These are phyloP conservation scores for Gnaphalium uliginosum DNA, from an alignment of 129 eudicot genomes.

Conservation along the genomic window DNA sequence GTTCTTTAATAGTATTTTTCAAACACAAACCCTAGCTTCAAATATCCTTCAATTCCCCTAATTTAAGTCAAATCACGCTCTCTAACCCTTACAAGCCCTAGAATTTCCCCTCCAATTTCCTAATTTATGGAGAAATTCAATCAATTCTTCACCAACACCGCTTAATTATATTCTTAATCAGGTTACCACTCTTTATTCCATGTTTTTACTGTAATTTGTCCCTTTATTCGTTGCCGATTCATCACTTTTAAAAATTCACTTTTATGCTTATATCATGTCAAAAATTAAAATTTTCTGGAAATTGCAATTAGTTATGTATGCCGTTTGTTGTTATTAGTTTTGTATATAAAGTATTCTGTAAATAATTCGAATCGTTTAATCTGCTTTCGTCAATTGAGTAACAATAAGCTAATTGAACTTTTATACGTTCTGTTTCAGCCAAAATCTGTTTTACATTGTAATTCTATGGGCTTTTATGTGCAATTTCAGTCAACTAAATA, in stretches of 20 bases:
- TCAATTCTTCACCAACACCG: conserved; percentile 11
- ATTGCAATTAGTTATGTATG: background rate
- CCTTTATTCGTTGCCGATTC: background rate
- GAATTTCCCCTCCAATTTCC: conserved; percentile 4
- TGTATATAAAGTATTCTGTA: background rate
- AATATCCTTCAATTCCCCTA: conserved; percentile 17
- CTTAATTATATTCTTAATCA: conserved; percentile 13
- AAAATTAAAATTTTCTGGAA: background rate
- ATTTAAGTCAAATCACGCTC: background rate
- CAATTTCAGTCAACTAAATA: background rate
- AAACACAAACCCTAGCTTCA: conserved; percentile 6
- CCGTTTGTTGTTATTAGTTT: background rate
- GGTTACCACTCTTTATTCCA: conserved; percentile 10
- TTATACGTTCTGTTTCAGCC: background rate
- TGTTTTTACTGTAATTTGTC: background rate
- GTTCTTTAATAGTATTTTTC: background rate
- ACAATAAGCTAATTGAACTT: background rate
- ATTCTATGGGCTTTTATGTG: background rate
- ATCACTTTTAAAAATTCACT: background rate
- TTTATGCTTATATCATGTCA: background rate
- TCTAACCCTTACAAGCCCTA: conserved; percentile 23
- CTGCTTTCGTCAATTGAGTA: conserved; percentile 12
- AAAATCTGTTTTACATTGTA: background rate
- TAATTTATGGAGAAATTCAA: conserved; percentile 25
- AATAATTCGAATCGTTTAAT: too few relatives aligned